These are phyloP conservation scores for Ligustrum vulgare DNA, from an alignment of 257 asterid species.

Conservation along the genomic window DNA sequence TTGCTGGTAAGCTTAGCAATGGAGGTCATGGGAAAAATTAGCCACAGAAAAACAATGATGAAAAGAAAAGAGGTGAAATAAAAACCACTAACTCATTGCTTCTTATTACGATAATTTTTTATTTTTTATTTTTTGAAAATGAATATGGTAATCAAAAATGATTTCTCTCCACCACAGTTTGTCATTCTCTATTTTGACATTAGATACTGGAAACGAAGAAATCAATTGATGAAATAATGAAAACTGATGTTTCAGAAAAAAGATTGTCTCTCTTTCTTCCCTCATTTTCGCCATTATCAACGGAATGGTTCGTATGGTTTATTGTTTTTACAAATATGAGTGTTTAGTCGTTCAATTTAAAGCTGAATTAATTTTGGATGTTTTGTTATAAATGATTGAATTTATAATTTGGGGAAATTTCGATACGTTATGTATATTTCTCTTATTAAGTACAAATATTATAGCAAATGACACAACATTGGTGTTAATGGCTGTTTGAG, in stretches of 20 bases:
- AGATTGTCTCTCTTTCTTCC: slow-evolving; percentile 60
- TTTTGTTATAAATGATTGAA: neutral
- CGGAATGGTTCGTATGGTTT: slow-evolving; percentile 42
- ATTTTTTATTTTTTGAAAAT: neutral
- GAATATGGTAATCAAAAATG: neutral
- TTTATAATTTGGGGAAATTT: neutral
- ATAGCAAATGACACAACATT: neutral
- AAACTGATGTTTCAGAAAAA: slow-evolving; percentile 51
- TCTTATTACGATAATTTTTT: neutral
- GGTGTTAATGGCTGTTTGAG: neutral
- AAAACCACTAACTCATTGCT: neutral
- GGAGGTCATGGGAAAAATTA: slow-evolving; percentile 34
- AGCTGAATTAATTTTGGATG: neutral
- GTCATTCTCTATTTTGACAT: slow-evolving; percentile 26
- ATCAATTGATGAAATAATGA: slow-evolving; percentile 43
- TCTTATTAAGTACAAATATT: neutral
- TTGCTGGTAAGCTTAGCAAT: slow-evolving; percentile 22
- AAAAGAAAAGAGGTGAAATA: slow-evolving; percentile 51
- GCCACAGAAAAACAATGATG: slow-evolving; percentile 34
- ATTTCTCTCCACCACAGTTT: neutral
- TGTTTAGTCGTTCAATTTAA: neutral
- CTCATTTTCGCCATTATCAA: slow-evolving; percentile 50
- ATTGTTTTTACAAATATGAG: neutral
- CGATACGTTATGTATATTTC: neutral
- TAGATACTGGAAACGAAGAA: slow-evolving; percentile 74